A percentile compares a stretch with the other conserved stretches of the same genome.
Conservation (phyloP, 2,329 filamentous ascomycete species). For the Mycogone perniciosa region DNA sequence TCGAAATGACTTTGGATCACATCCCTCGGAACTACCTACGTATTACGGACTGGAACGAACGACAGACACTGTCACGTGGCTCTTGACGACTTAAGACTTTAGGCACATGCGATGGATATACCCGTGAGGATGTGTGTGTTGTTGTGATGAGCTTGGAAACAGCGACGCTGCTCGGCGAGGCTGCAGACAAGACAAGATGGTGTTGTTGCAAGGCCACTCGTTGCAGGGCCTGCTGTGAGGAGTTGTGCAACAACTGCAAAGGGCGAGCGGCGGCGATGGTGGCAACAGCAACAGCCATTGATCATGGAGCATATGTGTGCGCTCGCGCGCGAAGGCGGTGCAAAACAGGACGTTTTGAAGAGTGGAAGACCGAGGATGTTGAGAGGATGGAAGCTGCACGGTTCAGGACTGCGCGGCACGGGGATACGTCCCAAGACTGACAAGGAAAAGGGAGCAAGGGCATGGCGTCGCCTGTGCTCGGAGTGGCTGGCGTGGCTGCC, state of each 20-base stretch:
- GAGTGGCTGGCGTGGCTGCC: conserved; percentile 19
- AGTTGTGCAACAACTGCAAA: neutral
- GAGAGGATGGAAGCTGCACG: conserved; percentile 14
- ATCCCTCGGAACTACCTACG: conserved; percentile 28
- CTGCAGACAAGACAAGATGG: neutral
- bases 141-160: conserved; percentile 29
- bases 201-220: neutral
- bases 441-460: conserved; percentile 16
- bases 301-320: conserved; percentile 1
- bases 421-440: conserved; percentile 18
- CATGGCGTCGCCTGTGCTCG: conserved; percentile 14
- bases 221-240: neutral
- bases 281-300: neutral
- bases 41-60: conserved; percentile 29
- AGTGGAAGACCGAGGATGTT: conserved; percentile 21
- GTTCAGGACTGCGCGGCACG: conserved; percentile 9
- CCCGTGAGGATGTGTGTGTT: conserved; percentile 33
- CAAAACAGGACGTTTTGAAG: conserved; percentile 26
- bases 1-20: conserved; percentile 28
- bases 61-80: conserved; percentile 29
- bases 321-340: conserved; percentile 25
- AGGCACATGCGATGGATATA: conserved; percentile 38
- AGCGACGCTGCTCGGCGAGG: conserved; percentile 16
- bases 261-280: neutral
- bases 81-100: conserved; percentile 30